Percentiles rank a stretch among this genome's conserved stretches.
phyloP scores from a whole-genome alignment of 2,329 filamentous ascomycete species.

The Periglandula ipomoeae region DNA sequence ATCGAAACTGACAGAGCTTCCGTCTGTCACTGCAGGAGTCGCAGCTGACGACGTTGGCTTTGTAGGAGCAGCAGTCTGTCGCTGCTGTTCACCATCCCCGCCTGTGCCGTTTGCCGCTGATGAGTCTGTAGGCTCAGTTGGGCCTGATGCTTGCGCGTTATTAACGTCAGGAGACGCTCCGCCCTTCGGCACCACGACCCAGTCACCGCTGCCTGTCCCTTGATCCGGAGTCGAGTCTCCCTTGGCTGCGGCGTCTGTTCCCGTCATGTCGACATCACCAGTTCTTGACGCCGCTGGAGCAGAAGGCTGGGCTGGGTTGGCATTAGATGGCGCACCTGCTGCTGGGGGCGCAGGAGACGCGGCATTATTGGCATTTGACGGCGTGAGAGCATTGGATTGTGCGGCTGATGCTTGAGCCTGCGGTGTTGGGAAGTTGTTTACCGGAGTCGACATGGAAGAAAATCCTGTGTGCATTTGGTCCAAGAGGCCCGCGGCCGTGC shows the following conservation, averaged over 20 bases:
- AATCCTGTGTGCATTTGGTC: conserved; percentile 60
- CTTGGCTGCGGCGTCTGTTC: conserved; percentile 31
- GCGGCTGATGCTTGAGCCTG: conserved; percentile 47
- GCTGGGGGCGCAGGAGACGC: conserved; percentile 32
- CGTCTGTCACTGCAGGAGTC: conserved; percentile 34
- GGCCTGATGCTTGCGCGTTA: conserved; percentile 5
- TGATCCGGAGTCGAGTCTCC: conserved; percentile 38
- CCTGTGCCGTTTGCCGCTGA: neutral
- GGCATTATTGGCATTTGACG: conserved; percentile 35
- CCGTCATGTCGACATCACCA: conserved; percentile 42
- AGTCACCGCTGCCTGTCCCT: conserved; percentile 51
- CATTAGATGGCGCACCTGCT: neutral
- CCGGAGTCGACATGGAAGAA: conserved; percentile 50
- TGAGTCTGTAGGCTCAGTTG: neutral
- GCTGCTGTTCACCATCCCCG: conserved; percentile 10
- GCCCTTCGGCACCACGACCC: conserved; percentile 65
- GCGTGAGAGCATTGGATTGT: conserved; percentile 50
- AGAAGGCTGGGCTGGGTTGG: conserved; percentile 5
- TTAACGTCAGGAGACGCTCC: conserved; percentile 34
- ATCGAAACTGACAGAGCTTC: conserved; percentile 37
- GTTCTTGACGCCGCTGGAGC: conserved; percentile 8
- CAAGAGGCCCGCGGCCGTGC: conserved; percentile 53
- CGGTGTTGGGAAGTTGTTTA: conserved; percentile 51
- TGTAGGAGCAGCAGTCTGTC: conserved; percentile 16
- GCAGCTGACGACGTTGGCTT: conserved; percentile 33